A percentile compares a stretch with the other conserved stretches of the same genome.
Evolutionary conservation across 805 yeast genomes (phyloP).

Genomic region (Teunomyces barrocoloradensis): DNA sequence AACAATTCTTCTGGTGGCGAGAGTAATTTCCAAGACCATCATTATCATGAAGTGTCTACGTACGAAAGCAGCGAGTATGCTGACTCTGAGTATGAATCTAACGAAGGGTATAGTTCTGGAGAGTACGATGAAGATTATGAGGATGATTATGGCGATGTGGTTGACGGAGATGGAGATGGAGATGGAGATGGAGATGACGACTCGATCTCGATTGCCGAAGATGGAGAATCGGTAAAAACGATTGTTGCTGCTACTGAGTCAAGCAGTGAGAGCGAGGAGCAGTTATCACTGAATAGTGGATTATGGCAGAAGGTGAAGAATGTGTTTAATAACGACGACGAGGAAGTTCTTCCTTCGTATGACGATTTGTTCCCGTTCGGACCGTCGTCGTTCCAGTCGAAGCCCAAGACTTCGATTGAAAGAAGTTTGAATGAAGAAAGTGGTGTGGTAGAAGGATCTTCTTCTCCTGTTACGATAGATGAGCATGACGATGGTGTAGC

Average conservation of each 20-base stretch:
- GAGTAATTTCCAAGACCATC: not conserved
- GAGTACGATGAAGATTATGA: conserved; percentile 29
- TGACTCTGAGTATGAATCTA: conserved; percentile 35
- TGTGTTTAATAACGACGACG: conserved; percentile 36
- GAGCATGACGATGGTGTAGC: conserved; percentile 32
- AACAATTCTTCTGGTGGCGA: not conserved
- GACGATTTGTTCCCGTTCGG: conserved; percentile 72
- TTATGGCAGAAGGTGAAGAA: conserved; percentile 45
- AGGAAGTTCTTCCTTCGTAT: conserved; percentile 57
- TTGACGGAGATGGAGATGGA: conserved; percentile 12
- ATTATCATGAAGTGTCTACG: not conserved
- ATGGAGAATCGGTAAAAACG: not conserved
- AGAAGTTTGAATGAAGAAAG: conserved; percentile 25
- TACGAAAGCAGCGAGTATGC: conserved; percentile 24
- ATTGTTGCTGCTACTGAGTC: not conserved
- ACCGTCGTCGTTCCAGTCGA: conserved; percentile 15
- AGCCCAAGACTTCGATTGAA: conserved; percentile 36
- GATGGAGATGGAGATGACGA: conserved; percentile 13
- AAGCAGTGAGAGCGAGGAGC: not conserved
- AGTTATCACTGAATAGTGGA: conserved; percentile 13
- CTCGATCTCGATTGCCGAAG: not conserved
- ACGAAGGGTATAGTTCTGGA: conserved; percentile 17
- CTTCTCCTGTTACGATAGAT: conserved; percentile 2
- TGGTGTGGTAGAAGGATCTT: conserved; percentile 2
- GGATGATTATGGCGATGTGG: conserved; percentile 14